phyloP scores from a whole-genome alignment of 768 basidiomycete genomes.

The Kwoniella sp. region DNA sequence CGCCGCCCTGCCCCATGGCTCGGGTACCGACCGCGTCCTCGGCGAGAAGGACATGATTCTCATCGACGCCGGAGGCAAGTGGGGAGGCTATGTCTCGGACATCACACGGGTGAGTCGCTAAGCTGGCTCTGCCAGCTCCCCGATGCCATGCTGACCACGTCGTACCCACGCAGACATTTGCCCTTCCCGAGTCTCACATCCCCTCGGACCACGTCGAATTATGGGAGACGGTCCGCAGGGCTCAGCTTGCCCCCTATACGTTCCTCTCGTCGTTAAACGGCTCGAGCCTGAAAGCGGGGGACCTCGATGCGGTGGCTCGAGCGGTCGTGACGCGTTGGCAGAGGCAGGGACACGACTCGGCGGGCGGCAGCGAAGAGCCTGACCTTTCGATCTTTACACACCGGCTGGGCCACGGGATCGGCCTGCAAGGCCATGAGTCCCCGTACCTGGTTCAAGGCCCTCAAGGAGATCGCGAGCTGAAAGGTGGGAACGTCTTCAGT shows the following conservation, averaged over 20 bases:
- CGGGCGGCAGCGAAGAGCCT: not conserved
- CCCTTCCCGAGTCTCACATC: slow-evolving; percentile 59
- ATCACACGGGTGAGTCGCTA: slow-evolving; percentile 63
- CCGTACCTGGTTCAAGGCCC: slow-evolving; percentile 67
- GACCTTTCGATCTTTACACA: slow-evolving; percentile 61
- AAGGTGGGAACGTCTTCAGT: slow-evolving; percentile 69
- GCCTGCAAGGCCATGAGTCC: slow-evolving; percentile 74
- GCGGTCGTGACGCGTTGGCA: slow-evolving; percentile 50
- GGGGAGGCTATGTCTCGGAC: slow-evolving; percentile 74
- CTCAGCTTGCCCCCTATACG: slow-evolving; percentile 60
- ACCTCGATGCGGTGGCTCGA: slow-evolving; percentile 57
- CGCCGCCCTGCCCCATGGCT: slow-evolving; percentile 79
- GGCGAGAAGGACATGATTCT: slow-evolving; percentile 62
- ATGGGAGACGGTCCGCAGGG: slow-evolving; percentile 64
- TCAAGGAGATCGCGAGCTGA: slow-evolving; percentile 59
- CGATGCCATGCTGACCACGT: not conserved
- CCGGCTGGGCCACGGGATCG: slow-evolving; percentile 65
- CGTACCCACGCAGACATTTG: slow-evolving; percentile 58
- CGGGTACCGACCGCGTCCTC: slow-evolving; percentile 65
- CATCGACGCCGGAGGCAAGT: slow-evolving; percentile 67
- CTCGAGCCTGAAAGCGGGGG: slow-evolving; percentile 8
- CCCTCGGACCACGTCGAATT: slow-evolving; percentile 56
- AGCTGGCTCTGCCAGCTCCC: not conserved
- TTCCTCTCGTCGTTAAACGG: slow-evolving; percentile 53
- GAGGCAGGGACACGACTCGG: not conserved